These are phyloP conservation scores for Parsonsia alboflavescens DNA, from an alignment of 257 asterid genomes.

Conservation along the genomic window DNA sequence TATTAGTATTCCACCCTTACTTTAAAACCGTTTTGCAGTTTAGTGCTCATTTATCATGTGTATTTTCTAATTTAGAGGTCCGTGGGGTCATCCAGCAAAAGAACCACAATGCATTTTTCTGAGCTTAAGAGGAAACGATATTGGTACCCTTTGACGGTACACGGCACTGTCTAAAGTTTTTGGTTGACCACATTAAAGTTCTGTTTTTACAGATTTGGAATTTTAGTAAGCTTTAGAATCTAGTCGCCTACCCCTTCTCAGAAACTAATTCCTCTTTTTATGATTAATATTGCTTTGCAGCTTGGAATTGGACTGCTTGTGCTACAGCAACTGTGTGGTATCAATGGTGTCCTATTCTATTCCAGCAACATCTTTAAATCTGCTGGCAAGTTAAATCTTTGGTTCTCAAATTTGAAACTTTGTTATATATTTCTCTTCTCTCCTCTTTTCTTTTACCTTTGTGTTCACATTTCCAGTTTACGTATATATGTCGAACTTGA, in stretches of 20 bases:
- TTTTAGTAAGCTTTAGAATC: background rate
- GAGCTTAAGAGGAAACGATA: slow-evolving; percentile 77
- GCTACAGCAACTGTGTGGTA: slow-evolving; percentile 84
- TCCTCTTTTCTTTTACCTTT: background rate
- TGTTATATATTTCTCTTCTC: background rate
- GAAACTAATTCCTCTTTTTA: background rate
- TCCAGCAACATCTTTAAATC: slow-evolving; percentile 76
- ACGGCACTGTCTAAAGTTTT: slow-evolving; percentile 5
- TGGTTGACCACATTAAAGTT: background rate
- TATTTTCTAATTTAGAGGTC: slow-evolving; percentile 50
- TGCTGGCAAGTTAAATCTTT: slow-evolving; percentile 49
- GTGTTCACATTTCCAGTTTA: background rate
- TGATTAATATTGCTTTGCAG: slow-evolving; percentile 29
- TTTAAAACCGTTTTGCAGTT: background rate
- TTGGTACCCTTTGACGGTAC: slow-evolving; percentile 81
- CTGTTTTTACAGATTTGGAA: background rate
- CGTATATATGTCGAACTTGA: background rate
- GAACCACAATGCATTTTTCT: slow-evolving; percentile 57
- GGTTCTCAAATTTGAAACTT: background rate
- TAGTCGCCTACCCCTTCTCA: background rate
- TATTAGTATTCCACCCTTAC: background rate
- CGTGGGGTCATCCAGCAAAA: slow-evolving; percentile 64
- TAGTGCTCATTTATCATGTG: slow-evolving; percentile 13
- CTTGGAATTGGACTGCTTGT: slow-evolving; percentile 77
- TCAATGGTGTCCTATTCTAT: slow-evolving; percentile 77